Evolutionary conservation across 2,329 filamentous ascomycete genomes (phyloP).

Genomic region (Exophiala lecanii-corni): DNA sequence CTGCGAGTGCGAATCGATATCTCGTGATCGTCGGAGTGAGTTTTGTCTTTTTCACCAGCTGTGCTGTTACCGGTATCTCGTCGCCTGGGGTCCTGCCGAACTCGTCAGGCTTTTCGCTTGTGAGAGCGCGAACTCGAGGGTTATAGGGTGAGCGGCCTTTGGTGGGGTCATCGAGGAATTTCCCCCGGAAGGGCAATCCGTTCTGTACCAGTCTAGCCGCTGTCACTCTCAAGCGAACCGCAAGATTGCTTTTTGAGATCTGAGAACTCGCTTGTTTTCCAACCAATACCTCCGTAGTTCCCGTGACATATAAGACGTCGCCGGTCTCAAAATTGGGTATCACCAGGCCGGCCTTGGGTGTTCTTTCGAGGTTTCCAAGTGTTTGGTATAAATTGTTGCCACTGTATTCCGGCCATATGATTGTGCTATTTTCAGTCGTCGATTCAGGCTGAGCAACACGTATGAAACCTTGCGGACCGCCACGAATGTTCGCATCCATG

Average conservation of each 20-base stretch:
- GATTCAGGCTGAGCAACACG: conserved; percentile 48
- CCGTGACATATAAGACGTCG: conserved; percentile 70
- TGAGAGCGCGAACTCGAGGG: conserved; percentile 63
- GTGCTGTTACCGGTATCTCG: conserved; percentile 42
- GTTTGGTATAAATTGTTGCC: conserved; percentile 82
- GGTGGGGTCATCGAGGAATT: conserved; percentile 42
- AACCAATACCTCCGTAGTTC: conserved; percentile 61
- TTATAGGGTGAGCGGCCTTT: conserved; percentile 65
- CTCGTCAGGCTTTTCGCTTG: conserved; percentile 48
- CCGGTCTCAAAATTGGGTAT: conserved; percentile 71
- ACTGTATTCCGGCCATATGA: conserved; percentile 79
- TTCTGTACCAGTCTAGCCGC: conserved; percentile 58
- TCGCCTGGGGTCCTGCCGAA: conserved; percentile 10
- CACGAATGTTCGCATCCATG: conserved; percentile 83
- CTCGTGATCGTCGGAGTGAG: conserved; percentile 65
- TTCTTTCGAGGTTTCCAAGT: conserved; percentile 67
- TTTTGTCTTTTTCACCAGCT: conserved; percentile 52
- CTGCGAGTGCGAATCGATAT: conserved; percentile 54
- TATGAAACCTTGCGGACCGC: conserved; percentile 69
- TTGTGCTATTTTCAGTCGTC: conserved; percentile 49
- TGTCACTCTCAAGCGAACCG: conserved; percentile 61
- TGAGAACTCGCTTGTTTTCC: conserved; percentile 58
- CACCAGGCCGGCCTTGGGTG: conserved; percentile 63
- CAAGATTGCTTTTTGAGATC: conserved; percentile 67
- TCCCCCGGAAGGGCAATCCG: conserved; percentile 65